phyloP scores from a whole-genome alignment of 2,329 filamentous ascomycete species.

The Aspergillus sp. region DNA sequence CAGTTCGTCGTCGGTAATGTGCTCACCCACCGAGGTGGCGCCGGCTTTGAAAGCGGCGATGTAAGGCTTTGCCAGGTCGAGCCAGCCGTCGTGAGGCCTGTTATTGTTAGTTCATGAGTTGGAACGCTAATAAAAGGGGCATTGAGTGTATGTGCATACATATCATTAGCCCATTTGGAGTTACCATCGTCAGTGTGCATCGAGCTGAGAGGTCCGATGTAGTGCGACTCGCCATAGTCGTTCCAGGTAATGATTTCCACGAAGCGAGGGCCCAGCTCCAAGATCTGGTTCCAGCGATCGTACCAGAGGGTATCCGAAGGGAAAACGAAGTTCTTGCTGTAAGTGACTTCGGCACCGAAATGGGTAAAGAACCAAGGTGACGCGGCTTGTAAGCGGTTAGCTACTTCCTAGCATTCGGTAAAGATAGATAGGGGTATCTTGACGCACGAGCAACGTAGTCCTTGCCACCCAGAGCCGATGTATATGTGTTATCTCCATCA shows the following conservation, averaged over 20 bases:
- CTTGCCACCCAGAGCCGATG: slow-evolving; percentile 37
- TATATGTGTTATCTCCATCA: slow-evolving; percentile 36
- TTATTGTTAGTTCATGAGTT: background rate
- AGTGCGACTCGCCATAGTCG: slow-evolving; percentile 58
- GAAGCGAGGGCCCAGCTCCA: slow-evolving; percentile 47
- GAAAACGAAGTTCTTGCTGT: slow-evolving; percentile 55
- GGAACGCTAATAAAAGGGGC: background rate
- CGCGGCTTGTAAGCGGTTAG: slow-evolving; percentile 26
- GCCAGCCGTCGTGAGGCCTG: slow-evolving; percentile 54
- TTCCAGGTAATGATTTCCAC: slow-evolving; percentile 51
- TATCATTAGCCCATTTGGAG: slow-evolving; percentile 52
- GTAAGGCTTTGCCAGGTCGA: slow-evolving; percentile 56
- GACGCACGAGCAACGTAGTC: slow-evolving; percentile 50
- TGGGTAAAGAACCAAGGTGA: slow-evolving; percentile 56
- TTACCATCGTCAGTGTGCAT: slow-evolving; percentile 37
- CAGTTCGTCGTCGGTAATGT: slow-evolving; percentile 51
- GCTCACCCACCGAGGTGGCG: slow-evolving; percentile 30
- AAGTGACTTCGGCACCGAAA: slow-evolving; percentile 45
- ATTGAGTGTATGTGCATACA: slow-evolving; percentile 1
- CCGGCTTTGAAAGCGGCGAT: slow-evolving; percentile 55
- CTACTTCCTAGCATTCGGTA: background rate
- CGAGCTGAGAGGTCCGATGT: slow-evolving; percentile 47
- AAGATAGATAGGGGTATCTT: background rate
- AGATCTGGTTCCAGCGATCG: slow-evolving; percentile 42
- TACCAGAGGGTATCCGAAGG: slow-evolving; percentile 47